Percentiles rank a stretch among this genome's conserved stretches.
These are phyloP conservation scores for Amaranthus tricolor DNA, from an alignment of 179 eudicot genomes.

Conservation along the genomic window DNA sequence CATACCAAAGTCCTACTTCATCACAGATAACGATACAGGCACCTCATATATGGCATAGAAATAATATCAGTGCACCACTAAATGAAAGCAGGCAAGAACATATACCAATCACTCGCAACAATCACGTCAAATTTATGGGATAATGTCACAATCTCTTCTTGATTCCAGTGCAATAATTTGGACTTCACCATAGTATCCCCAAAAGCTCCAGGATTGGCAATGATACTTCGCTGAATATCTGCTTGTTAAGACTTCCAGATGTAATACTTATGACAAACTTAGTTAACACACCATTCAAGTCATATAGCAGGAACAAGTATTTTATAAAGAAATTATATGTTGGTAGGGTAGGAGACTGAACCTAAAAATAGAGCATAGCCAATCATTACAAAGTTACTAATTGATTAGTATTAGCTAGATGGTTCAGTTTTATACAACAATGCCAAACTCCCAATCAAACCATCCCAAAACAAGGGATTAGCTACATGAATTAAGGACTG, in stretches of 20 bases:
- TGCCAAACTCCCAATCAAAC: no score
- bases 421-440: no score
- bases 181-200: constrained; percentile 57
- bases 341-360: not conserved
- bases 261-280: not conserved
- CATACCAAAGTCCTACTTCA: not conserved
- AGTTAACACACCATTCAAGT: not conserved
- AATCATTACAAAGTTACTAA: not conserved
- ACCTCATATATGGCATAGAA: not conserved
- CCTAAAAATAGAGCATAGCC: not conserved
- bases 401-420: not conserved
- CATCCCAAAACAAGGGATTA: no score
- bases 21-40: not conserved
- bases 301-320: not conserved
- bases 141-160: constrained; percentile 34
- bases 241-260: constrained; percentile 42
- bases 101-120: constrained; percentile 90
- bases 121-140: constrained; percentile 58
- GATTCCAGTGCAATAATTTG: constrained; percentile 76
- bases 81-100: constrained; percentile 2
- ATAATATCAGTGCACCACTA: not conserved
- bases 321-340: not conserved
- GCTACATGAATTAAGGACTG: no score
- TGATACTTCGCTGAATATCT: constrained; percentile 76
- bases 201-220: constrained; percentile 54